These are phyloP conservation scores for Zoysia matrella DNA, from an alignment of 202 grass and related monocot species.

Conservation along the genomic window DNA sequence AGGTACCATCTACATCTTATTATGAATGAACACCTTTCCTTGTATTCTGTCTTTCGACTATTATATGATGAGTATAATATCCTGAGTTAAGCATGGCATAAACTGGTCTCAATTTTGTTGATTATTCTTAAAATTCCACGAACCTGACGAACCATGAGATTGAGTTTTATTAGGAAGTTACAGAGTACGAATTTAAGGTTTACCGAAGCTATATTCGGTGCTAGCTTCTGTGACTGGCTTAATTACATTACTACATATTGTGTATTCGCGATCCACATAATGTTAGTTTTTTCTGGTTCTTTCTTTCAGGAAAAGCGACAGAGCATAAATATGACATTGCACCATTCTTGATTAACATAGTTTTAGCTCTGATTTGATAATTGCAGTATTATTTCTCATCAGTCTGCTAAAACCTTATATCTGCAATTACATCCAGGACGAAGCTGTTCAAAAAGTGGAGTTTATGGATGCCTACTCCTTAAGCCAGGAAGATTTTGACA, in stretches of 20 bases:
- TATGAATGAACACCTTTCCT: conserved; percentile 30
- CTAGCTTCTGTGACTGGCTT: background rate
- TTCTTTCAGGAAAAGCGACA: conserved; percentile 25
- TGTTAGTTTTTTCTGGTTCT: background rate
- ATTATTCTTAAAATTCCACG: conserved; percentile 12
- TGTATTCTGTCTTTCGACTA: conserved; percentile 13
- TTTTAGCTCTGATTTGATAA: conserved; percentile 20
- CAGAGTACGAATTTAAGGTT: background rate
- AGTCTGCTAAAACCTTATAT: conserved; percentile 28
- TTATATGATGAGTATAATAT: conserved; percentile 1
- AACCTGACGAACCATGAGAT: conserved; percentile 15
- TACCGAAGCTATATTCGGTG: background rate
- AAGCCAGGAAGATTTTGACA: conserved; percentile 94
- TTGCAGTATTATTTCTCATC: conserved; percentile 17
- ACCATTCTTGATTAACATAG: background rate
- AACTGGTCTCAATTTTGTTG: background rate
- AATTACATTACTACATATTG: conserved; percentile 13
- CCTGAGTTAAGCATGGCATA: background rate
- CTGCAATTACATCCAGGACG: conserved; percentile 65
- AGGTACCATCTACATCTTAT: too few relatives aligned
- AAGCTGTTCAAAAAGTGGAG: conserved; percentile 85
- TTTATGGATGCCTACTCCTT: conserved; percentile 97
- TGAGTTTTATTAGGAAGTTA: background rate
- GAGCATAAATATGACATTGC: background rate
- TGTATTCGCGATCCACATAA: conserved; percentile 4